phyloP scores from a whole-genome alignment of 371 early-diverging fungal genomes.

The Saksenaea vasiformis region DNA sequence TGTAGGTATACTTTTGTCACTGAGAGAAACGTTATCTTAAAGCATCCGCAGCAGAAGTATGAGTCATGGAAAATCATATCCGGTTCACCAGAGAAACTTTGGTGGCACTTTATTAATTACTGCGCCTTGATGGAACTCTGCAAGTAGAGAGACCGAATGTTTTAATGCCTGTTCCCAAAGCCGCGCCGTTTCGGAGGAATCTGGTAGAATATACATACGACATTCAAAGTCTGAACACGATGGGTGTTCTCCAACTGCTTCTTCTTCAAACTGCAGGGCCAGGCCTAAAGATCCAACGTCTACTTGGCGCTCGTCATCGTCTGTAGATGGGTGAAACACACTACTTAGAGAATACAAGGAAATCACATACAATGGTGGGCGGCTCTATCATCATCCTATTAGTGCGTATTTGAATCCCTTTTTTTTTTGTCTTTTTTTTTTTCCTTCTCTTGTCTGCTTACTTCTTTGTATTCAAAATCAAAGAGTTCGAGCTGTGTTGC shows the following conservation, averaged over 20 bases:
- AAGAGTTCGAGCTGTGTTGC: slow-evolving; percentile 35
- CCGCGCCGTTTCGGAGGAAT: slow-evolving; percentile 22
- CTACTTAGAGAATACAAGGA: slow-evolving; percentile 29
- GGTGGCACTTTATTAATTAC: slow-evolving; percentile 4
- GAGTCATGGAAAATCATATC: no score
- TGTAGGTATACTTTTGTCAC: no score
- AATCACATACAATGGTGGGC: slow-evolving; percentile 29
- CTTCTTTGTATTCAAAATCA: slow-evolving; percentile 53
- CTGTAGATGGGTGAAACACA: slow-evolving; percentile 40
- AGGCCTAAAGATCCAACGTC: slow-evolving; percentile 46
- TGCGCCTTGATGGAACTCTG: slow-evolving; percentile 14
- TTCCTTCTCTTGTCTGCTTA: slow-evolving; percentile 3
- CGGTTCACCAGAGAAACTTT: slow-evolving; percentile 10
- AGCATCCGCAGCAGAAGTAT: no score
- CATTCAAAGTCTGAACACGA: slow-evolving; percentile 27
- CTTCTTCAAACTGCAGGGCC: slow-evolving; percentile 41
- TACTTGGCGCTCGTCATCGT: slow-evolving; percentile 48
- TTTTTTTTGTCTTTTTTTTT: not conserved
- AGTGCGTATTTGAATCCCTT: not conserved
- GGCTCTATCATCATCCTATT: slow-evolving; percentile 18
- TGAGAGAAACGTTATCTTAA: no score
- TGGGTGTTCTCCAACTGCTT: slow-evolving; percentile 6
- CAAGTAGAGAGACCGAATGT: slow-evolving; percentile 14
- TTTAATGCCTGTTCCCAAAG: slow-evolving; percentile 41
- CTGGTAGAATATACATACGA: slow-evolving; percentile 51